Evolutionary conservation across 805 yeast genomes (phyloP), one percentile per base, ranked within the genome.

Genomic region (Vanderwaltozyma yarrowii): DNA sequence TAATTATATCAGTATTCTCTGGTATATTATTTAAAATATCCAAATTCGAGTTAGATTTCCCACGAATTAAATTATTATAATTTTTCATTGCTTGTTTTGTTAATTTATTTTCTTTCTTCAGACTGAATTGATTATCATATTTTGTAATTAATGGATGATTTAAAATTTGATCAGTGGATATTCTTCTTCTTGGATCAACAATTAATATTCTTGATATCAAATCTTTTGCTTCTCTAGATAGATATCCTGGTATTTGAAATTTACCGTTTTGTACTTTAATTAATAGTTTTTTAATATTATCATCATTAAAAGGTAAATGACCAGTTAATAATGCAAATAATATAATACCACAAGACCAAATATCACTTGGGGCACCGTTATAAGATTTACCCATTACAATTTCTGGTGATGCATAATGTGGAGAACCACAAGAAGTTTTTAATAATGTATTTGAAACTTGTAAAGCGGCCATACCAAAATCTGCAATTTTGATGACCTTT

Each of bases 401-500:
- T 60, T 83, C 94, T 0, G 94, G 94, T 2, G 94, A 83, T 6
- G 92, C 92, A 58, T 83, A 83, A 63, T 83, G 94, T 15, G 94
- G 94, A 17, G 88, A 80, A 4, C 94, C 94, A 64, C 94, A 83
- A 13, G 85, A 76, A 4, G 94, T 83, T 57, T 80, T 86, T 37
- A 83, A 64, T 38, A 83, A 62, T 56, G 74, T 73, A 38, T 78
- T 84, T 40, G 75, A 75, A 44, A 77, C 71, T 56, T 83, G 89
- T 43, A 83, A 65, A 17, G 92, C 92, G 20, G 94, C 94, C 94
- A 83, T 83, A 39, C 94, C 94, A 53, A 83, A 83, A 62, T 83
- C 94, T 3, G 92, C 92, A 46, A 83, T 75, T 51, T 82, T 82
- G 38, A 83, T 80, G 46, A 76, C 78, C 43, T 75, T 70, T 39